Base-by-base conservation (phyloP, 257 asterid species). In the Petunia axillaris region DNA sequence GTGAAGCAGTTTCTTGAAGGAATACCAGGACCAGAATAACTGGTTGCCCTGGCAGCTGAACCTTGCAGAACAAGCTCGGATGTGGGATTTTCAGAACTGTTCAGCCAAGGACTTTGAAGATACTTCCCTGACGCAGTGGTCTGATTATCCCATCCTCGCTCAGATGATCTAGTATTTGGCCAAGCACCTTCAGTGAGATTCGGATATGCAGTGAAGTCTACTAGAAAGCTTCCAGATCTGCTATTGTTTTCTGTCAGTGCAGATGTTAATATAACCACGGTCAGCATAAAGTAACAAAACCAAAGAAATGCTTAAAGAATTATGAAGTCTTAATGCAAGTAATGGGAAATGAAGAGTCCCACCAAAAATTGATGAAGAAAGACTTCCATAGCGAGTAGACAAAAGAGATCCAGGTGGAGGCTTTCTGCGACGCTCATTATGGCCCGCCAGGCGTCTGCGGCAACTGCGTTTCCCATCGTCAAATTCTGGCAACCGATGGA, bases 391-490 rank as follows among this genome's bases (percentile, higher is more conserved):
- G 87, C 89, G 87, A 77, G 90, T 77, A 65, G 94, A 86, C 88
- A 90, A 68, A 41, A 89, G 67, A 65, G 91, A 79, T 82, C 86
- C 92, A 4, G 94, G 91, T n/a, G 91, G 92, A 6, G 93, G 96
- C 88, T 94, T 94, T 85, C 98, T 89, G 57, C 98, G 77, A 64
- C 98, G 95, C 87, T 93, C 98, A 16, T 93, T 94, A 86, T 94
- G 98, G 75, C 97, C 97, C 6, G 98, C 98, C 50, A 94, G 92
- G 82, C 98, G 98, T 82, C 98, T 89, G 71, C 98, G 92, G 83
- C 98, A 94, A 76, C 98, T 94, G 55, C 98, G 82, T 73, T 94
- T 94, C 60, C 93, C 98, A 85, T 93, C 93, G 85, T 94, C 98
- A 78, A 94, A 94, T 86, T 94, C 98, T 43, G 96, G 87, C 87